Evolutionary conservation across 2,329 filamentous ascomycete species (phyloP).

Genomic region (Aureobasidium melanogenum): DNA sequence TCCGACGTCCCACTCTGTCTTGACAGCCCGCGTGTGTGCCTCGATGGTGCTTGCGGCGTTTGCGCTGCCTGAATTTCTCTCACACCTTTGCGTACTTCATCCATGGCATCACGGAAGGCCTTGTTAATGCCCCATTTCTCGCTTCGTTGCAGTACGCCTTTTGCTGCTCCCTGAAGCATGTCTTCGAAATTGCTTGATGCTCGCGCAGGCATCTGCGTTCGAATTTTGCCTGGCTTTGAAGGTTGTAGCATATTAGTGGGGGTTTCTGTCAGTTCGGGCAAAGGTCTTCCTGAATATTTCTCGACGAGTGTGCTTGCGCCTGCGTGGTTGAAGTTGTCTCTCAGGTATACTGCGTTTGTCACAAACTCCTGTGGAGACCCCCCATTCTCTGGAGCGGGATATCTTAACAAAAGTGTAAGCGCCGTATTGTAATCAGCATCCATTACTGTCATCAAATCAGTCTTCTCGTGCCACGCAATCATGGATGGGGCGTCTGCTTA

Average conservation of each 20-base stretch:
- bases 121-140: slow-evolving; percentile 74
- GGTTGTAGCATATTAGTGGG: slow-evolving; percentile 15
- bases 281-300: slow-evolving; percentile 54
- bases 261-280: slow-evolving; percentile 21
- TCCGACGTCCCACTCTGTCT: background rate
- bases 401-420: slow-evolving; percentile 73
- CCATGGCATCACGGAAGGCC: slow-evolving; percentile 70
- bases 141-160: slow-evolving; percentile 61
- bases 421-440: slow-evolving; percentile 82
- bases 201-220: background rate
- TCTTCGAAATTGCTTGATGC: slow-evolving; percentile 53
- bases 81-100: slow-evolving; percentile 70
- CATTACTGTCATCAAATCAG: slow-evolving; percentile 48
- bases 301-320: slow-evolving; percentile 59
- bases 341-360: slow-evolving; percentile 71
- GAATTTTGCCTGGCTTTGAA: background rate
- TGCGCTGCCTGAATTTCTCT: slow-evolving; percentile 50
- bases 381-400: slow-evolving; percentile 50
- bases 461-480: background rate
- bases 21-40: slow-evolving; percentile 14
- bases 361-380: slow-evolving; percentile 58
- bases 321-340: slow-evolving; percentile 51
- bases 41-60: slow-evolving; percentile 25
- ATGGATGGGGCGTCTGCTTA: slow-evolving; percentile 38
- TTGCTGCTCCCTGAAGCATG: slow-evolving; percentile 67